These are phyloP conservation scores for Henckelia pumila DNA, from an alignment of 257 asterid species.

Conservation along the genomic window DNA sequence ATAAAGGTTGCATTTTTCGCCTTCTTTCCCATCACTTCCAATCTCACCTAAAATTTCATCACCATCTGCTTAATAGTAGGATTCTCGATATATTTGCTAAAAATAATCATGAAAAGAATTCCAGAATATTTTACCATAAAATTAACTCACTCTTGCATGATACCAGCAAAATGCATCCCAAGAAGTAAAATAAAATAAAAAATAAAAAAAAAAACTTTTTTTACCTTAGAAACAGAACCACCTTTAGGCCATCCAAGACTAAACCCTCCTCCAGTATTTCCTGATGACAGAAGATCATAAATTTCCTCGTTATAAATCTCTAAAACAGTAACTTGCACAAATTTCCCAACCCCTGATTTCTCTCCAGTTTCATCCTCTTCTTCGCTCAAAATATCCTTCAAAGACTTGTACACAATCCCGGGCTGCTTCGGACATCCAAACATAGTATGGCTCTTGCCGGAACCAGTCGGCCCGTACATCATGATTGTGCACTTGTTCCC, in stretches of 20 bases:
- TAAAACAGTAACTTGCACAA: conserved; percentile 86
- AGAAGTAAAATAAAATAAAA: neutral
- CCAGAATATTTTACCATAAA: too few species aligned
- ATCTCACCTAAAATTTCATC: conserved; percentile 46
- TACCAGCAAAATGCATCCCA: neutral
- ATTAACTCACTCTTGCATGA: too few species aligned
- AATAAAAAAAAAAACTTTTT: neutral
- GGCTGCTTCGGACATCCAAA: conserved; percentile 73
- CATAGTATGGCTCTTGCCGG: conserved; percentile 96
- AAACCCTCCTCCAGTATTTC: conserved; percentile 64
- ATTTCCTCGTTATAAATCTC: conserved; percentile 95
- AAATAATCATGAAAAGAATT: too few species aligned
- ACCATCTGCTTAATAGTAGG: neutral
- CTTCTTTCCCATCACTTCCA: conserved; percentile 94
- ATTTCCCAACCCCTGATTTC: conserved; percentile 49
- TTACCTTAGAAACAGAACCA: conserved; percentile 76
- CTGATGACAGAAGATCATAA: conserved; percentile 64
- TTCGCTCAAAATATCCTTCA: conserved; percentile 73
- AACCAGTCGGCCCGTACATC: conserved; percentile 98
- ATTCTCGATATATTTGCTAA: too few species aligned
- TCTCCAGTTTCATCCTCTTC: conserved; percentile 48
- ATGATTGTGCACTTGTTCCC: conserved; percentile 89
- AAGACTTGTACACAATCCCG: conserved; percentile 78
- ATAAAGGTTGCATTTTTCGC: conserved; percentile 83
- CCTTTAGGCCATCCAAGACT: conserved; percentile 70